Evolutionary conservation across 768 basidiomycete genomes (phyloP).

Genomic region (Kwoniella heveanensis): DNA sequence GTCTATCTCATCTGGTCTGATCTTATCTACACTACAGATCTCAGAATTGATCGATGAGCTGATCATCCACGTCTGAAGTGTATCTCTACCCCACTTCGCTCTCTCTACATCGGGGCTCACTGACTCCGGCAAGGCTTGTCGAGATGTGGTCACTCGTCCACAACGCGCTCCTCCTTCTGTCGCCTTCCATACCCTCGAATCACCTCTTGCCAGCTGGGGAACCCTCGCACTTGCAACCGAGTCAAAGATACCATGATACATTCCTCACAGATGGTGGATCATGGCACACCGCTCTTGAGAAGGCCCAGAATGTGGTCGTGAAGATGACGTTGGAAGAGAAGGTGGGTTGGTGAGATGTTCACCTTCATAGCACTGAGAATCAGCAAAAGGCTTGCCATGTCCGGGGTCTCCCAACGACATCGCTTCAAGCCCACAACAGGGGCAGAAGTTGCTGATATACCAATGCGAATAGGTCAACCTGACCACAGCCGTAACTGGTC

Average conservation of each 20-base stretch:
- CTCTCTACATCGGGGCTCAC: too few species aligned
- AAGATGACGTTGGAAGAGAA: constrained; percentile 53
- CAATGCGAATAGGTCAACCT: constrained; percentile 39
- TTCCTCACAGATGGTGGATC: constrained; percentile 33
- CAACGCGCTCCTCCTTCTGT: constrained; percentile 5
- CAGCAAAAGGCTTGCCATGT: too few species aligned
- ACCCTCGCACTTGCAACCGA: neutral
- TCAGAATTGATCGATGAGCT: too few species aligned
- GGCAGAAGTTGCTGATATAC: neutral
- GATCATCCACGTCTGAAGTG: too few species aligned
- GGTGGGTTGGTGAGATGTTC: constrained; percentile 20
- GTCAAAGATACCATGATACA: constrained; percentile 3
- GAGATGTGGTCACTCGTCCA: constrained; percentile 18
- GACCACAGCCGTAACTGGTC: constrained; percentile 43
- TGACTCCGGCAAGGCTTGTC: too few species aligned
- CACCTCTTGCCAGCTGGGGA: neutral
- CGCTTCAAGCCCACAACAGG: neutral
- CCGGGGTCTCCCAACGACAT: too few species aligned
- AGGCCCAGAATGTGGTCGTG: constrained; percentile 27
- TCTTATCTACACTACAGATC: neutral
- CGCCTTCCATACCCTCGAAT: constrained; percentile 2
- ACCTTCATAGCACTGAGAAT: too few species aligned
- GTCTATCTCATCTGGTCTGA: neutral
- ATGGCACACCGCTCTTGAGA: constrained; percentile 36
- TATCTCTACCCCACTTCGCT: too few species aligned